A percentile compares a stretch with the other conserved stretches of the same genome.
These are phyloP conservation scores for Eucalyptus caleyi DNA, from an alignment of 345 rosid genomes.

Conservation along the genomic window DNA sequence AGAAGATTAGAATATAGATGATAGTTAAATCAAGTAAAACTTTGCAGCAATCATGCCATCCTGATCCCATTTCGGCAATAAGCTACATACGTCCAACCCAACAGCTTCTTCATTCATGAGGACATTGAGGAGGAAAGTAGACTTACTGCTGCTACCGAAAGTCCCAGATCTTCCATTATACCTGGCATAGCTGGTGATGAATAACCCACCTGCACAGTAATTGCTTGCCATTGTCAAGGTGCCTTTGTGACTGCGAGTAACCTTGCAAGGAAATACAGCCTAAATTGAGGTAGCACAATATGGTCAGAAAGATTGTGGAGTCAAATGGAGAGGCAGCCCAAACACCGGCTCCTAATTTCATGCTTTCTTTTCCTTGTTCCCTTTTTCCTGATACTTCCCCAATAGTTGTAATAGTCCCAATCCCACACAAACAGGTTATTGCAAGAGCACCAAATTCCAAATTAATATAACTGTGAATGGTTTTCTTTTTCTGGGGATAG, in stretches of 20 bases:
- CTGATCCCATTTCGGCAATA: background rate
- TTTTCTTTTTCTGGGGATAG: background rate
- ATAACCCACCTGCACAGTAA: slow-evolving; percentile 16
- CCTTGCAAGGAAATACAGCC: background rate
- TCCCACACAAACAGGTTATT: background rate
- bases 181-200: slow-evolving; percentile 26
- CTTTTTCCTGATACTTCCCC: background rate
- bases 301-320: background rate
- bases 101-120: background rate
- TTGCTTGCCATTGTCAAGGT: background rate
- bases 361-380: background rate
- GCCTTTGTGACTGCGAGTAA: background rate
- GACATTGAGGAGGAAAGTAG: background rate
- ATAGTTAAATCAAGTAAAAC: background rate
- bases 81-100: background rate
- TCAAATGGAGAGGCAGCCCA: background rate
- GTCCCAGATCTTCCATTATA: slow-evolving; percentile 21
- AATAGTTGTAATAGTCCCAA: background rate
- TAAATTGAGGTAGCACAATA: background rate
- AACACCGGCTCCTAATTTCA: background rate
- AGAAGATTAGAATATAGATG: background rate
- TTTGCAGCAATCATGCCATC: background rate
- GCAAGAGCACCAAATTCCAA: background rate
- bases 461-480: background rate
- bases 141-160: slow-evolving; percentile 16